Conservation (phyloP, 768 basidiomycete genomes). For the Pulveroboletus sp. region DNA sequence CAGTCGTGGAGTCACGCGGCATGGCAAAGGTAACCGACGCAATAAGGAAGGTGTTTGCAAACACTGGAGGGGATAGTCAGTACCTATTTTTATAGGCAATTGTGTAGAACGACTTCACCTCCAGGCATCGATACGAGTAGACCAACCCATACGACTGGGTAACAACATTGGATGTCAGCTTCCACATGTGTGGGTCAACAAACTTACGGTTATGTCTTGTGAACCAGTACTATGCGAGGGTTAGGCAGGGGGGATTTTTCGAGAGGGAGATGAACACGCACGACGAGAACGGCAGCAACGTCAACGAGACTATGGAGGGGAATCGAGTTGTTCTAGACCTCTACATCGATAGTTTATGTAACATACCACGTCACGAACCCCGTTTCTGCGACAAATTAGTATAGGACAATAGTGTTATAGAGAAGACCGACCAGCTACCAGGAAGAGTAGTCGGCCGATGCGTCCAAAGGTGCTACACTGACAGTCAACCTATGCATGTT, state of each 20-base stretch:
- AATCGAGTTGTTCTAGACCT: background rate
- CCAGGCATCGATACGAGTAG: conserved; percentile 17
- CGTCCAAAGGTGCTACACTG: conserved; percentile 3
- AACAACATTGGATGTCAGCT: background rate
- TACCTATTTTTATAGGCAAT: no score
- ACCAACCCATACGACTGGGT: conserved; percentile 14
- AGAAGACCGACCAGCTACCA: conserved; percentile 12
- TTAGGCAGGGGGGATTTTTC: background rate
- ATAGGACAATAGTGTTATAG: background rate
- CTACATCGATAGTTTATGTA: background rate
- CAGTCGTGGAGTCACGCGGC: background rate
- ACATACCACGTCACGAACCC: conserved; percentile 11
- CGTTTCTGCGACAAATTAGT: conserved; percentile 17
- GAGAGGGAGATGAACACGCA: conserved; percentile 1
- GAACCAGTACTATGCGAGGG: conserved; percentile 13
- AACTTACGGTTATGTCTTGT: conserved; percentile 11
- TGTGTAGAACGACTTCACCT: background rate
- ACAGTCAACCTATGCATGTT: background rate
- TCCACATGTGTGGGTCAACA: background rate
- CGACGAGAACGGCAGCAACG: conserved; percentile 4
- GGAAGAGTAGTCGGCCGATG: background rate
- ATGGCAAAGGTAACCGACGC: conserved; percentile 9
- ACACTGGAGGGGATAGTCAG: conserved; percentile 10
- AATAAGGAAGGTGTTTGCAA: conserved; percentile 13
- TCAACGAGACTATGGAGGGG: conserved; percentile 7